Evolutionary conservation across 2,329 filamentous ascomycete genomes (phyloP), one percentile per base, ranked within the genome.

Genomic region (Elsinoe necatrix): DNA sequence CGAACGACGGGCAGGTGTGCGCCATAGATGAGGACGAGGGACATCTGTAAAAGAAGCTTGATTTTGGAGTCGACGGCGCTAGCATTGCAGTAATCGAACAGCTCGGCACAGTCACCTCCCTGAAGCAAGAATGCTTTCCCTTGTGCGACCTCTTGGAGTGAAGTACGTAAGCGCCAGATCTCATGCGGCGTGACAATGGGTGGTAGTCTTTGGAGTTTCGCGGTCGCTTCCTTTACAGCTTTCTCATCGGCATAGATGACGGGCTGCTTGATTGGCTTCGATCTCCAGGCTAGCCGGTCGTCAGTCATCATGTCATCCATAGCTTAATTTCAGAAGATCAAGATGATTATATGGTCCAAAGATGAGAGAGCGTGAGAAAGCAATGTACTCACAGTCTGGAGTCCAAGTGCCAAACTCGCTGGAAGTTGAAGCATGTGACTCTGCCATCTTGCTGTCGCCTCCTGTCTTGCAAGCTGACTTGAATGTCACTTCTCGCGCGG

Each of bases 21-120:
- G 35, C 89, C 93, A 86, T 91, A 96, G 69, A 97, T 91, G 59
- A 98, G 78, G 1, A 98, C 89, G 64, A 98, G 75, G 62, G 89
- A 95, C 92, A 98, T 97, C 74, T 98, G 93, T 59, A 98, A 77
- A 27, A 98, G 80, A 23, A 98, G 81, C 75, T 97, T 97, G 72
- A 97, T 89, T 77, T 97, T 98, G 61, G 89, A 86, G 73, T 97
- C 90, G 64, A 98, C 96, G 62, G 87, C 86, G 12, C 81, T 80
- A 69, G 90, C 86, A 65, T 87, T 85, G 72, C 93, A 98, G 77
- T 98, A 98, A 71, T 93, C 89, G 67, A 98, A 98, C 8, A 97
- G 80, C 75, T 98, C 93, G 14, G 93, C 93, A 68, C 93, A 98
- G 73, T 98, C 93, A 47, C 92, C 93, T 59, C 93, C 93, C 74